Evolutionary conservation across 2,329 filamentous ascomycete genomes (phyloP).

Genomic region (Colletotrichum acutatum): DNA sequence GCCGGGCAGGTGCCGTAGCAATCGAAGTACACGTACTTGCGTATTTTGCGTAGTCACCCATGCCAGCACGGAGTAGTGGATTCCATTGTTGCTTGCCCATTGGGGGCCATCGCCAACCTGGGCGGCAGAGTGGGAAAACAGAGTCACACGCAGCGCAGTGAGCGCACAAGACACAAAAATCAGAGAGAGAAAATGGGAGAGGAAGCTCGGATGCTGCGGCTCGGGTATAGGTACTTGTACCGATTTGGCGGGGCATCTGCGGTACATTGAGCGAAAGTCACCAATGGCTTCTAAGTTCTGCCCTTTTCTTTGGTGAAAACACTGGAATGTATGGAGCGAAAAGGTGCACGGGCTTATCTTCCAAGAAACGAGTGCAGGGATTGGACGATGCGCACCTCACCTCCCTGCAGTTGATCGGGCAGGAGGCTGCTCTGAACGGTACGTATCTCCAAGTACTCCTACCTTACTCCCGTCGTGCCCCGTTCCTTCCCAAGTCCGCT

Average conservation of each 20-base stretch:
- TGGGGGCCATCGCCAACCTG: background rate
- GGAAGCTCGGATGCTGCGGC: conserved; percentile 31
- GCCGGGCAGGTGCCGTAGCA: background rate
- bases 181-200: background rate
- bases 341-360: background rate
- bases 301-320: background rate
- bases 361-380: background rate
- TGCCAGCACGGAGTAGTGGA: background rate
- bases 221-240: conserved; percentile 27
- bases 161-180: conserved; percentile 11
- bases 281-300: background rate
- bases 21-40: background rate
- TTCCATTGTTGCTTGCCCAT: background rate
- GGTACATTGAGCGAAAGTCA: background rate
- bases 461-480: background rate
- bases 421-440: background rate
- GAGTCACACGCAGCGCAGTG: background rate
- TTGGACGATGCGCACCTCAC: background rate
- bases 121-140: background rate
- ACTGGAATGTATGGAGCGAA: background rate
- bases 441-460: background rate
- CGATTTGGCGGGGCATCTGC: background rate
- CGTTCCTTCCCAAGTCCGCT: background rate
- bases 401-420: conserved; percentile 13
- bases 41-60: background rate